These are phyloP conservation scores for Teunomyces kruisii DNA, from an alignment of 805 yeast species.

Conservation along the genomic window DNA sequence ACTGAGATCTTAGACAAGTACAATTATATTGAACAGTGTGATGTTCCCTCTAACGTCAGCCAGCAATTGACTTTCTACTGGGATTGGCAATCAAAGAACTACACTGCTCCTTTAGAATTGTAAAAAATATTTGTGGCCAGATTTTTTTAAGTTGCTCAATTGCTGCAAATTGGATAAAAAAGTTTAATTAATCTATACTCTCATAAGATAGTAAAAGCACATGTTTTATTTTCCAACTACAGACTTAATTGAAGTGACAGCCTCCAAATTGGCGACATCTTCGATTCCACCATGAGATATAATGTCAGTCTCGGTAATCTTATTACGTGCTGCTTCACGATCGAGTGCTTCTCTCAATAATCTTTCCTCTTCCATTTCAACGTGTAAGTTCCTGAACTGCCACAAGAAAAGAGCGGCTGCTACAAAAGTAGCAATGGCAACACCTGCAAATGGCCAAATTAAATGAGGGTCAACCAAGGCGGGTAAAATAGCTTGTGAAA, in stretches of 20 bases:
- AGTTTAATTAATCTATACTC: background rate
- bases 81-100: conserved; percentile 31
- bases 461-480: conserved; percentile 42
- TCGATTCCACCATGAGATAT: conserved; percentile 17
- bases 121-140: background rate
- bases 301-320: background rate
- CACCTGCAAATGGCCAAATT: conserved; percentile 43
- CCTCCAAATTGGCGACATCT: conserved; percentile 21
- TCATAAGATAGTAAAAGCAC: background rate
- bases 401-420: conserved; percentile 33
- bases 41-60: conserved; percentile 21
- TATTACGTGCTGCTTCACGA: background rate
- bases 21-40: conserved; percentile 29
- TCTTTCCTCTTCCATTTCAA: conserved; percentile 39
- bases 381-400: conserved; percentile 40
- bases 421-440: conserved; percentile 36
- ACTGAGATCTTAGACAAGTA: conserved; percentile 25
- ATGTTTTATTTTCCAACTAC: conserved; percentile 24
- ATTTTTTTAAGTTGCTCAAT: background rate
- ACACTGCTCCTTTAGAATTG: conserved; percentile 19
- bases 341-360: conserved; percentile 21
- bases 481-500: conserved; percentile 42
- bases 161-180: background rate
- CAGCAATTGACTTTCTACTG: conserved; percentile 37
- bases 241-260: conserved; percentile 29